A percentile compares a stretch with the other conserved stretches of the same genome.
Evolutionary conservation across 2,329 filamentous ascomycete species (phyloP).

Genomic region (Xylaria sp.): DNA sequence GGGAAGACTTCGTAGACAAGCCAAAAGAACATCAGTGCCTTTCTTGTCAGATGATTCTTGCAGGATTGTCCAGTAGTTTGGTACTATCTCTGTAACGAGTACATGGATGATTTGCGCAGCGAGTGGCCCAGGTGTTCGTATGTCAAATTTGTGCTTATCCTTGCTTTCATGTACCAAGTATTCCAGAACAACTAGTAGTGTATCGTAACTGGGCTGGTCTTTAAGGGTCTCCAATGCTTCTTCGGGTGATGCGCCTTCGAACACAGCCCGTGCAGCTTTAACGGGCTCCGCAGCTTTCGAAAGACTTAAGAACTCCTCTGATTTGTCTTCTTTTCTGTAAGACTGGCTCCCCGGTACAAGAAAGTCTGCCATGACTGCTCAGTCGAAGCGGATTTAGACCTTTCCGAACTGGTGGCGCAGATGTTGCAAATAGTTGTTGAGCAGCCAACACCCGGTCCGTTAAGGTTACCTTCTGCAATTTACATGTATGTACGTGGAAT

Average conservation of each 20-base stretch:
- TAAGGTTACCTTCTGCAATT: too few species aligned
- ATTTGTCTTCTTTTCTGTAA: slow-evolving; percentile 55
- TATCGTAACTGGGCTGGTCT: slow-evolving; percentile 69
- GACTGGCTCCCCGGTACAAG: slow-evolving; percentile 65
- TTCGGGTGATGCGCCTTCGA: slow-evolving; percentile 51
- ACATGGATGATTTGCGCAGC: slow-evolving; percentile 79
- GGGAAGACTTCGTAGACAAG: slow-evolving; percentile 75
- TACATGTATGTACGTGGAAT: not conserved
- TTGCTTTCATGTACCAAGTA: slow-evolving; percentile 57
- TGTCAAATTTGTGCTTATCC: slow-evolving; percentile 57
- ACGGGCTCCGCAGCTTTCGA: slow-evolving; percentile 44
- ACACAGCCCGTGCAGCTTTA: slow-evolving; percentile 33
- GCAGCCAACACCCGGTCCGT: too few species aligned
- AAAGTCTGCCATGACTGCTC: slow-evolving; percentile 62
- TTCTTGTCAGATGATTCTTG: slow-evolving; percentile 55
- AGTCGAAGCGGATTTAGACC: not conserved
- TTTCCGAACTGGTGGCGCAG: slow-evolving; percentile 1
- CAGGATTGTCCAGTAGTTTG: slow-evolving; percentile 82
- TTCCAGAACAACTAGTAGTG: slow-evolving; percentile 62
- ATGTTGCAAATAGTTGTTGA: slow-evolving; percentile 1
- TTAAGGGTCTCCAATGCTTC: slow-evolving; percentile 70
- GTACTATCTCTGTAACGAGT: slow-evolving; percentile 77
- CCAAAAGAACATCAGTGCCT: slow-evolving; percentile 64
- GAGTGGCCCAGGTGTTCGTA: slow-evolving; percentile 71
- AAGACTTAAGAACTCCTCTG: slow-evolving; percentile 54